phyloP scores from a whole-genome alignment of 2,329 filamentous ascomycete genomes.

The Emmonsiellopsis sp. region DNA sequence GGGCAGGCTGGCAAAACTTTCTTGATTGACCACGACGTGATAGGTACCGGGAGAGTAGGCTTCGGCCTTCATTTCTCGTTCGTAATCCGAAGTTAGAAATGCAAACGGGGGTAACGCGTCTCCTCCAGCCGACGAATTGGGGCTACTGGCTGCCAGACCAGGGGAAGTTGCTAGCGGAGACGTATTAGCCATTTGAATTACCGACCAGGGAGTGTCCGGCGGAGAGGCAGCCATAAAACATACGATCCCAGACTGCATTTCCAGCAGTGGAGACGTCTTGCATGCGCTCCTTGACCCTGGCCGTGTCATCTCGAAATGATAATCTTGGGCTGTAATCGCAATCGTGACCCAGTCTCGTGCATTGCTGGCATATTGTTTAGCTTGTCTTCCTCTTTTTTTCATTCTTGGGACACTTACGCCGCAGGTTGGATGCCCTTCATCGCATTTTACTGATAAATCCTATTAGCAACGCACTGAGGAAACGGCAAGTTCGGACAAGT shows the following conservation, averaged over 20 bases:
- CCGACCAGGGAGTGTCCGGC: neutral
- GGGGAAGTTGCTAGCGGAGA: slow-evolving; percentile 20
- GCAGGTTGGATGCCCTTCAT: slow-evolving; percentile 45
- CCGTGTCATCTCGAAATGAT: slow-evolving; percentile 47
- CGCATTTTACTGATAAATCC: slow-evolving; percentile 42
- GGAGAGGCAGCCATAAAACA: slow-evolving; percentile 17
- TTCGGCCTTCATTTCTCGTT: slow-evolving; percentile 48
- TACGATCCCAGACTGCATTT: slow-evolving; percentile 49
- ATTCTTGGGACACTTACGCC: slow-evolving; percentile 32
- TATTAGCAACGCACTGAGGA: neutral
- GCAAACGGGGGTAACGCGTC: slow-evolving; percentile 48
- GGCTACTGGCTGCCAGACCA: slow-evolving; percentile 16
- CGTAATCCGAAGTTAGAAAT: slow-evolving; percentile 45
- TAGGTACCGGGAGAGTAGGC: slow-evolving; percentile 44
- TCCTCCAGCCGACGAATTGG: slow-evolving; percentile 21
- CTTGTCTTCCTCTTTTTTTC: neutral
- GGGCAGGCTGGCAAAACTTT: slow-evolving; percentile 43
- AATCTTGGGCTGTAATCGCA: slow-evolving; percentile 50
- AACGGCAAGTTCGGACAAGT: neutral
- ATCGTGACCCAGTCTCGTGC: slow-evolving; percentile 44
- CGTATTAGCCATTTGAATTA: slow-evolving; percentile 10
- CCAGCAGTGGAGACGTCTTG: slow-evolving; percentile 41
- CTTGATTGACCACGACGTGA: slow-evolving; percentile 45
- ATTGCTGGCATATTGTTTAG: slow-evolving; percentile 34
- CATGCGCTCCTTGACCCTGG: slow-evolving; percentile 42